These are phyloP conservation scores for Coemansia sp. DNA, from an alignment of 192 early-diverging fungal genomes.

Conservation along the genomic window DNA sequence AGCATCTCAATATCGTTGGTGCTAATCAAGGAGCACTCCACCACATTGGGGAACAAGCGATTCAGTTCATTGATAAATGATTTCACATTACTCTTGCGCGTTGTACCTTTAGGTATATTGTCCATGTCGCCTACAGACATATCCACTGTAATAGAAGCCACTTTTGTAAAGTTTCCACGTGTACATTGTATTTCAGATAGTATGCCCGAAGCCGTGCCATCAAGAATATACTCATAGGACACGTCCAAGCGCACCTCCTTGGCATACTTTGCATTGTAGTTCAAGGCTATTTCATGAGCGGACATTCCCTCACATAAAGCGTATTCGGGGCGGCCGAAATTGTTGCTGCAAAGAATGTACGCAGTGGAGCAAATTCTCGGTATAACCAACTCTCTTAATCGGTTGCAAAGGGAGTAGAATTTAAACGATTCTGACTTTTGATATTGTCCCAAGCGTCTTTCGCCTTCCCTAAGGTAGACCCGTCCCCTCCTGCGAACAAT, in stretches of 20 bases:
- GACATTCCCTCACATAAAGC: background rate
- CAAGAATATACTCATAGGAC: background rate
- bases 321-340: background rate
- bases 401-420: background rate
- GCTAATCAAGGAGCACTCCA: background rate
- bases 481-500: background rate
- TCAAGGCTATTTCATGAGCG: background rate
- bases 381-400: background rate
- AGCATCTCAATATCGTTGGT: background rate
- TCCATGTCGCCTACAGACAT: background rate
- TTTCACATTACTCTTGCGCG: background rate
- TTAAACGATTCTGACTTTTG: background rate
- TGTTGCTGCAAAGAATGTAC: background rate
- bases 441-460: no score
- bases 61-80: background rate
- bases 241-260: background rate
- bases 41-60: background rate
- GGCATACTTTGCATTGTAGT: background rate
- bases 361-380: background rate
- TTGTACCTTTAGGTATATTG: background rate
- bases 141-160: background rate
- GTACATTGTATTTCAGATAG: background rate
- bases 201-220: background rate
- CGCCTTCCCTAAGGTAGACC: no score
- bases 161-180: background rate